These are phyloP conservation scores for Erodium chrysanthum DNA, from an alignment of 441 rosid species.

Conservation along the genomic window DNA sequence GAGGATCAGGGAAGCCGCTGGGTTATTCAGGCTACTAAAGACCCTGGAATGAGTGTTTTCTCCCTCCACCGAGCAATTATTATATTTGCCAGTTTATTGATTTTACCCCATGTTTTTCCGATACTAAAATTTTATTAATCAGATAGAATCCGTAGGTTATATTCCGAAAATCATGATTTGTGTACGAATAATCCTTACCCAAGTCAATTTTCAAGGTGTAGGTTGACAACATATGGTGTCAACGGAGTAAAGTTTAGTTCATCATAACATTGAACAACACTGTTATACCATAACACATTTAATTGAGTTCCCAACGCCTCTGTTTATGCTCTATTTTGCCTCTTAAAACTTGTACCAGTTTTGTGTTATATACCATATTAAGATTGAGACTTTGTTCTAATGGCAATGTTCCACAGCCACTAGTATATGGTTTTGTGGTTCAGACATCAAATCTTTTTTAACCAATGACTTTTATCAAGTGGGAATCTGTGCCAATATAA, in stretches of 20 bases:
- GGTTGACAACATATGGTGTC: background rate
- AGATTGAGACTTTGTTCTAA: background rate
- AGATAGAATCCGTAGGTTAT: background rate
- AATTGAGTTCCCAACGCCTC: background rate
- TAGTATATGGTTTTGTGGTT: too few species aligned
- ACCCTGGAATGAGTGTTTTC: constrained; percentile 40
- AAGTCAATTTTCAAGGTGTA: constrained; percentile 1
- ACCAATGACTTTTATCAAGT: too few species aligned
- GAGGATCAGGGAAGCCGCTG: constrained; percentile 83
- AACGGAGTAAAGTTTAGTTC: background rate
- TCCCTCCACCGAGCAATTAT: background rate
- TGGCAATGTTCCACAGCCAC: too few species aligned
- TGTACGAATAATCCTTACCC: background rate
- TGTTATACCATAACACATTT: background rate
- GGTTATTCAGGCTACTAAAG: constrained; percentile 84
- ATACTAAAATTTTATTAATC: background rate
- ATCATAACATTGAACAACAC: background rate
- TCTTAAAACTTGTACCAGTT: background rate
- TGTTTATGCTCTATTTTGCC: too few species aligned
- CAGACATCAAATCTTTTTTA: too few species aligned
- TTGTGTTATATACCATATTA: background rate
- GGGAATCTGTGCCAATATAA: too few species aligned
- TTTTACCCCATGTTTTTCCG: background rate
- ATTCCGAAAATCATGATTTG: background rate
- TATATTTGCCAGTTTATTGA: background rate